Base-by-base conservation (phyloP, 192 early-diverging fungal genomes). In the Coemansia sp. region DNA sequence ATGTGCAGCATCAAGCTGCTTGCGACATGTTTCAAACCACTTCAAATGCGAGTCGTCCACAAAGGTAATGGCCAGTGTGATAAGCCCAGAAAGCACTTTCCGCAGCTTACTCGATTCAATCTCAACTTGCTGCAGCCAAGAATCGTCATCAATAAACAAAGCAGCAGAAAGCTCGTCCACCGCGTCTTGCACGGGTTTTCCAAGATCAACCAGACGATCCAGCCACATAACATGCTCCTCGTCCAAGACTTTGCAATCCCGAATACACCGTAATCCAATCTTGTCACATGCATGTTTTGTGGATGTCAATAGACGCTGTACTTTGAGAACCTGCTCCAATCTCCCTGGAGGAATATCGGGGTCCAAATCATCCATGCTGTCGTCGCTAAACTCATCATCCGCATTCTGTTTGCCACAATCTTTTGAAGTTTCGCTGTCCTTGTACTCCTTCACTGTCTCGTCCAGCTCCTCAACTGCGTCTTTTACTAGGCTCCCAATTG, bases 11-110 rank as follows among this genome's bases (percentile, higher is more conserved):
- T 70, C 71, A 3, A 82, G 62, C 39, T 70, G 64, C 58, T 67
- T 76, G 55, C 74, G 71, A 8, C 74, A 73, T 1, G 62, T 51
- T 48, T 82, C 74, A 65, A 82, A 82, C 79, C 79, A 82, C 7
- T 68, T n/a, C 51, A 82, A 55, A 38, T 82, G 79, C 40, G 67
- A 62, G 68, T 82, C 79, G 17, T 76, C 74, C 9, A 82, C 79
- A 82, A 82, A 82, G 4, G 79, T 82, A 37, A 82, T 76, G 7
- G 79, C 79, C 41, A 82, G 56, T 1, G 74, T 74, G 5, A 76
- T 44, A 22, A 82, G 61, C 2, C 58, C 63, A n/a, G 40, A 45
- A 41, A 82, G 48, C 20, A 61, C 60, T 5, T 46, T 25, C 0
- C 44, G 42, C 56, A 82, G 65, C 9, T 67, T 75, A 8, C 48